Conservation (phyloP, 2,329 filamentous ascomycete genomes). For the Scopulariopsis brevicaulis region DNA sequence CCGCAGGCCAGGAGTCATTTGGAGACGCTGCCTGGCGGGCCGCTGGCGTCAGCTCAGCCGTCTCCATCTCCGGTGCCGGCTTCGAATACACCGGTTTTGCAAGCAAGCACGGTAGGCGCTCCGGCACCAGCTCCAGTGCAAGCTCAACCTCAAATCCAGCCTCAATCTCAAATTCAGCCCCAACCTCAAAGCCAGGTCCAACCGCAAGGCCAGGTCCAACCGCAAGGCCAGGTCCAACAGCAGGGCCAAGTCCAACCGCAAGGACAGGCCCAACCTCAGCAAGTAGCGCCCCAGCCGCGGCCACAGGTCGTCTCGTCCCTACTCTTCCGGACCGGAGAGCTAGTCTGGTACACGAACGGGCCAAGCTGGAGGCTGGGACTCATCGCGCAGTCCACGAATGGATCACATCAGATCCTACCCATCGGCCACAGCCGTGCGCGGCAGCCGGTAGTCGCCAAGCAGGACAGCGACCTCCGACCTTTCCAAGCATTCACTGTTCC, state of each 20-base stretch:
- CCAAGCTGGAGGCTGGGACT: conserved; percentile 36
- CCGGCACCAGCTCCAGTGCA: conserved; percentile 4
- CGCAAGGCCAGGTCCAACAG: background rate
- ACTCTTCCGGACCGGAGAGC: conserved; percentile 35
- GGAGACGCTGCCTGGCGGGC: background rate
- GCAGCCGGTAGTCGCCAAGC: conserved; percentile 25
- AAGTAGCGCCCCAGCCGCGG: conserved; percentile 2
- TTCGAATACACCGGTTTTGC: background rate
- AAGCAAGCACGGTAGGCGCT: background rate
- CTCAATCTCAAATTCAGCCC: background rate
- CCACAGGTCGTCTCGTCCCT: conserved; percentile 12
- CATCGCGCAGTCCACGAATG: conserved; percentile 20
- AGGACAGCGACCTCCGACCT: conserved; percentile 30
- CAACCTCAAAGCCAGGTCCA: background rate
- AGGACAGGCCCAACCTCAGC: background rate
- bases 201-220: background rate
- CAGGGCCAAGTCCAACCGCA: background rate
- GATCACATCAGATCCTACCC: conserved; percentile 25
- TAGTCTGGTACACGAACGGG: conserved; percentile 37
- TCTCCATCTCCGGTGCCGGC: background rate
- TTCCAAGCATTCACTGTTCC: conserved; percentile 41
- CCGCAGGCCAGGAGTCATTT: background rate
- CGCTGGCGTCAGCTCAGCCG: background rate
- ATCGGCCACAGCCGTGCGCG: conserved; percentile 24
- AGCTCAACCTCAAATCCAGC: conserved; percentile 4